Evolutionary conservation across 257 asterid genomes (phyloP), one percentile per base, ranked within the genome.

Genomic region (Ajuga chamaepitys): DNA sequence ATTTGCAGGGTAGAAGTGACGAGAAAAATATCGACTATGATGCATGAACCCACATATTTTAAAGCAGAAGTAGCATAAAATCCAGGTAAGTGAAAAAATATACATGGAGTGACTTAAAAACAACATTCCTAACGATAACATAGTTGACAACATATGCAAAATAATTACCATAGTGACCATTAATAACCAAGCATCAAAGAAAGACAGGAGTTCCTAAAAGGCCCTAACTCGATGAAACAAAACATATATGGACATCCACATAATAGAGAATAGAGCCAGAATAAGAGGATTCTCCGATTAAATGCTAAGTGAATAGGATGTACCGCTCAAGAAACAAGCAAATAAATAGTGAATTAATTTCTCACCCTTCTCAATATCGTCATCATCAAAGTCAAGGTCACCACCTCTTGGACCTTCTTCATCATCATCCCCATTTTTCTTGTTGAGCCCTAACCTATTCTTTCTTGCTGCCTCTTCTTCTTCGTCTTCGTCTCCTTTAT

Each of bases 361-460:
- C 82, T 76, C 68, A 88, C 99, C 99, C 74, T 86, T 94, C 50
- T 94, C 99, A 56, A 94, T 83, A 77, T 90, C 97, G 70, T 94
- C 96, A 67, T 86, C 97, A 69, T 94, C 97, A 40, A 86, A 75
- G 78, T 94, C 99, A 58, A 86, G 95, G 80, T 94, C 99, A 40
- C 97, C 99, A 35, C 99, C 99, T 78, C 99, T 81, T 30, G 77
- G 95, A 59, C 97, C 99, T 86, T 93, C 98, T 77, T 90, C 99
- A 75, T 94, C 97, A 76, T 94, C 97, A 72, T 83, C 97, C 48
- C 77, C 95, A 41, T 75, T 51, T 69, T 71, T 86, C 79, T 78
- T 85, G 62, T 81, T 81, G 50, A 84, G 86, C 8, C 90, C 91
- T 37, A 85, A 69, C 73, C 97, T 88, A 67, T 9, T 79, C 77